phyloP scores from a whole-genome alignment of 768 basidiomycete species.

The Lentinula edodes region DNA sequence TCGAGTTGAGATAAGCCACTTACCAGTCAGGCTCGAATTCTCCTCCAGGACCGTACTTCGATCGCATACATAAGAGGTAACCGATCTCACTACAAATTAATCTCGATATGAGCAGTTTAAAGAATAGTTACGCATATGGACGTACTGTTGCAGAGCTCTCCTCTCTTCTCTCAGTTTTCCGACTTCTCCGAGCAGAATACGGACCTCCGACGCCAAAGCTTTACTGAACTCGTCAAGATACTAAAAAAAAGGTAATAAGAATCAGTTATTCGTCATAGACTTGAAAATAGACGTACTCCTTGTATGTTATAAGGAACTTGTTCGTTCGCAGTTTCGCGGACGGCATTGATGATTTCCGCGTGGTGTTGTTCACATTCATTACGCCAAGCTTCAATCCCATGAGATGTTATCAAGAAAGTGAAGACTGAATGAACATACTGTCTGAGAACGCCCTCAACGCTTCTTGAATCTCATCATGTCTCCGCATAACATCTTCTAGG shows the following conservation, averaged over 20 bases:
- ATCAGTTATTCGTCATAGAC: background rate
- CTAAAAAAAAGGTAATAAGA: conserved; percentile 25
- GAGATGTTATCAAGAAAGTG: background rate
- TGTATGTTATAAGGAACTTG: conserved; percentile 83
- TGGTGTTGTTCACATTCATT: conserved; percentile 62
- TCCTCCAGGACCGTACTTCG: conserved; percentile 80
- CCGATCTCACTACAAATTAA: conserved; percentile 59
- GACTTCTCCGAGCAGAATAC: conserved; percentile 78
- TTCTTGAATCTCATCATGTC: conserved; percentile 57
- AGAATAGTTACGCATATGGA: conserved; percentile 9
- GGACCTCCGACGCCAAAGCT: conserved; percentile 76
- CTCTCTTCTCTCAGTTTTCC: conserved; percentile 78
- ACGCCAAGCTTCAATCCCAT: conserved; percentile 51
- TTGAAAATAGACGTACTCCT: conserved; percentile 43
- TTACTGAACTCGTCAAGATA: conserved; percentile 88
- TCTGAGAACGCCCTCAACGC: conserved; percentile 51
- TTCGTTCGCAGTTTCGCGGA: conserved; percentile 65
- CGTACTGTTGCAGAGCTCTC: conserved; percentile 74
- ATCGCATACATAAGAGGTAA: conserved; percentile 58
- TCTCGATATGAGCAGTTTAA: background rate
- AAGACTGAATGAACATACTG: conserved; percentile 31
- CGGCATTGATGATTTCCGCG: conserved; percentile 59
- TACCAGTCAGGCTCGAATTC: conserved; percentile 81
- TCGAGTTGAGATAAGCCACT: conserved; percentile 16
- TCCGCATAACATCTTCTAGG: conserved; percentile 50